These are phyloP conservation scores for Annulohypoxylon bovei DNA, from an alignment of 495 filamentous ascomycete genomes.

Conservation along the genomic window DNA sequence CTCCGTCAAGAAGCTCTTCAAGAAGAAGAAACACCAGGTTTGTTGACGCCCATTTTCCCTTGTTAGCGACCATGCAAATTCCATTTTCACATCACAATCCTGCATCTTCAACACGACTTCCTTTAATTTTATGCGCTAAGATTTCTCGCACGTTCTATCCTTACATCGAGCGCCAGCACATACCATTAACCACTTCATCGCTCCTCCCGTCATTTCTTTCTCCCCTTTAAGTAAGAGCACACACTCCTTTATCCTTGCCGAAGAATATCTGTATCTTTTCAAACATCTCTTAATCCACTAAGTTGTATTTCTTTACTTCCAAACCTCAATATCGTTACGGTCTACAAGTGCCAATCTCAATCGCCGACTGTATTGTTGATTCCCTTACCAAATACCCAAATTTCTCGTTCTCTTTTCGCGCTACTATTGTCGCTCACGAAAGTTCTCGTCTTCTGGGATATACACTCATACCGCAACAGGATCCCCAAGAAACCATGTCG, in stretches of 20 bases:
- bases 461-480: background rate
- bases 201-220: background rate
- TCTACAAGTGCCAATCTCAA: background rate
- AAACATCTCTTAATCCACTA: background rate
- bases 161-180: background rate
- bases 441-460: background rate
- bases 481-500: conserved; percentile 4
- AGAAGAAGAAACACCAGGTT: background rate
- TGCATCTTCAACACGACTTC: background rate
- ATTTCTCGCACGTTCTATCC: background rate
- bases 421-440: background rate
- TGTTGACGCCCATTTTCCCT: background rate
- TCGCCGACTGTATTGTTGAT: background rate
- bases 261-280: background rate
- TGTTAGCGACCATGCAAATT: background rate
- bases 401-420: background rate
- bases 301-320: background rate
- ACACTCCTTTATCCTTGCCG: background rate
- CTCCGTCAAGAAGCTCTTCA: background rate
- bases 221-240: background rate
- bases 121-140: background rate
- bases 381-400: too few species aligned
- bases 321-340: background rate
- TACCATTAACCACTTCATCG: background rate
- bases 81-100: background rate